Base-by-base conservation (phyloP, 306 rosid genomes). In the Mucuna pruriens region DNA sequence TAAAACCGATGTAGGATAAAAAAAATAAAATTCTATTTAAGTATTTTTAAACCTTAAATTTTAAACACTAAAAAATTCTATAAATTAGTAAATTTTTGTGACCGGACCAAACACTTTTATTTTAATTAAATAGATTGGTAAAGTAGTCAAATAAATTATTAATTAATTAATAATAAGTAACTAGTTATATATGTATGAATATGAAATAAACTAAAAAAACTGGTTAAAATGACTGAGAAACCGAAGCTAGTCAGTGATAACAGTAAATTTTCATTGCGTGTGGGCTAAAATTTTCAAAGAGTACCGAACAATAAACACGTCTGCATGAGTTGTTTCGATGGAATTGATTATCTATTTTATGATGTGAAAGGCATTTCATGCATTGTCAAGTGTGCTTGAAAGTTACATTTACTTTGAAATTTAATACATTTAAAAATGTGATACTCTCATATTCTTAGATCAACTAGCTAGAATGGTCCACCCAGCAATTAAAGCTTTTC, bases 381-480 rank as follows among this genome's bases (percentile, higher is more conserved):
- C 66, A 76, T 76, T 76, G 75, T 84, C 66, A 71, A 70, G 62
- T 80, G 67, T 75, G 51, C 82, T 33, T 62, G 87, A 84, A 84
- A 84, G 87, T 63, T 75, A 84, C 85, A 84, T 84, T 80, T 75
- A 51, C 51, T 80, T 80, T 80, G 39, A 60, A 79, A 70, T 15
- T 34, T 4, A 17, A 9, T 5, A 49, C 39, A 75, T 29, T 67
- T 60, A 67, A 75, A 70, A 69, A 48, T n/a, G 17, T 16, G 71
- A 75, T 51, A 26, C 82, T 31, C 73, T 67, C 19, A 73, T 69
- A 69, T 68, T 36, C 72, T 61, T 84, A 36, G 62, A 79, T 75
- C 84, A 75, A 80, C 62, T 66, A 80, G 85, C 40, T 77, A 82
- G 84, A 61, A 36, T 79, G 87, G 81, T 74, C 87, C 87, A 84